Evolutionary conservation across 129 eudicot genomes (phyloP), one percentile per base, ranked within the genome.

Genomic region (Pulicaria dysenterica): DNA sequence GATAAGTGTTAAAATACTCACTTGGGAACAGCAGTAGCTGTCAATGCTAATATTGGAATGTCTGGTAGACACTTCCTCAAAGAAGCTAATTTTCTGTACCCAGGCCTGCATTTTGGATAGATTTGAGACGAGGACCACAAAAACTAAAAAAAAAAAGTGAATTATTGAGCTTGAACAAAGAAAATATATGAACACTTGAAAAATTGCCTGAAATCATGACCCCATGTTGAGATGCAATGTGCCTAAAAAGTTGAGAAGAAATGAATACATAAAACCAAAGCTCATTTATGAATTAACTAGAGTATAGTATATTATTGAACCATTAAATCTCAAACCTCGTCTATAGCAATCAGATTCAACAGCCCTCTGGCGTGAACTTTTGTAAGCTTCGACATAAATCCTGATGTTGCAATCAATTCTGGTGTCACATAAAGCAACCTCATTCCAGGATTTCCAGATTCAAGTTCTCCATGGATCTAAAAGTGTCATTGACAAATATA

Each of bases 1-100:
- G 46, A 51, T 9, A 49, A 36, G 53, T 48, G 37, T 13, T 12
- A 63, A n/a, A 58, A 47, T 19, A 79, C 95, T 94, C 84, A 94
- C 99, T 86, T 94, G 57, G 99, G 97, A 81, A 78, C 99, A 79
- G 99, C 97, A 49, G 99, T 94, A 80, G 99, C 99, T 67, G 97
- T 94, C 87, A 94, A 77, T 67, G 97, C 99, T 82, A 94, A 74
- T 68, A 94, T 78, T 58, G 99, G 99, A 50, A 90, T 44, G 44
- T 74, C 72, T 14, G 97, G 96, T 45, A 94, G 72, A 57, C 58
- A 72, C 60, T 79, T 80, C 71, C 97, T 90, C 82, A 94, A 77
- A 68, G 96, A 85, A 70, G 97, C 83, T 75, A 94, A 96, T 66
- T 90, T 90, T 78, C 97, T 84, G 81, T 94, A 94, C 85, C 97